Conservation (phyloP, 1,139 yeast genomes). For the Nakaseomyces uthaithaninus region DNA sequence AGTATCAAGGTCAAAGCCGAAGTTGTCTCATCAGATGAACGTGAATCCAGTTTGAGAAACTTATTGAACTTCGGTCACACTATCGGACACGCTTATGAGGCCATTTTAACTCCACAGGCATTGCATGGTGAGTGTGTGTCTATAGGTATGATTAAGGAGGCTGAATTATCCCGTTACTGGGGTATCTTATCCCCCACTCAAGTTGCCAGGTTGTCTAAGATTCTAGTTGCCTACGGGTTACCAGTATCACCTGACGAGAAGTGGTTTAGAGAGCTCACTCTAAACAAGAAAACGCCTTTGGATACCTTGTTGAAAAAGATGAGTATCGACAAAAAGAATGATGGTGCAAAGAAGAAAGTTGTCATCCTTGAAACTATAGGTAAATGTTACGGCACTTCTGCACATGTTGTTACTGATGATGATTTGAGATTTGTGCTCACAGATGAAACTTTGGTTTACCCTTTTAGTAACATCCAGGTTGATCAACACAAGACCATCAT, state of each 20-base stretch:
- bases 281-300: constrained; percentile 61
- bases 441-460: constrained; percentile 66
- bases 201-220: constrained; percentile 80
- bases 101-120: constrained; percentile 89
- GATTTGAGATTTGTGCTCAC: constrained; percentile 77
- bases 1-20: constrained; percentile 87
- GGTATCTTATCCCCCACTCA: constrained; percentile 89
- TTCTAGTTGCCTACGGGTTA: constrained; percentile 74
- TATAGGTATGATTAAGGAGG: constrained; percentile 89
- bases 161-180: constrained; percentile 83
- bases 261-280: constrained; percentile 60
- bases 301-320: constrained; percentile 68
- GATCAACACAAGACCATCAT: constrained; percentile 40
- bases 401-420: constrained; percentile 72
- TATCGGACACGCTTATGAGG: constrained; percentile 97
- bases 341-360: constrained; percentile 81
- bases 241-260: constrained; percentile 76
- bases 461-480: constrained; percentile 41
- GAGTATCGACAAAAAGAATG: constrained; percentile 96
- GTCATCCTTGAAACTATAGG: constrained; percentile 83
- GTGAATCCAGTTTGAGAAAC: constrained; percentile 91
- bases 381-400: constrained; percentile 77
- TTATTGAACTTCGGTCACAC: constrained; percentile 93
- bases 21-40: constrained; percentile 90
- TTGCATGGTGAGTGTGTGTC: constrained; percentile 98